phyloP scores from a whole-genome alignment of 2,329 filamentous ascomycete species.

The Trichoderma hamatum region DNA sequence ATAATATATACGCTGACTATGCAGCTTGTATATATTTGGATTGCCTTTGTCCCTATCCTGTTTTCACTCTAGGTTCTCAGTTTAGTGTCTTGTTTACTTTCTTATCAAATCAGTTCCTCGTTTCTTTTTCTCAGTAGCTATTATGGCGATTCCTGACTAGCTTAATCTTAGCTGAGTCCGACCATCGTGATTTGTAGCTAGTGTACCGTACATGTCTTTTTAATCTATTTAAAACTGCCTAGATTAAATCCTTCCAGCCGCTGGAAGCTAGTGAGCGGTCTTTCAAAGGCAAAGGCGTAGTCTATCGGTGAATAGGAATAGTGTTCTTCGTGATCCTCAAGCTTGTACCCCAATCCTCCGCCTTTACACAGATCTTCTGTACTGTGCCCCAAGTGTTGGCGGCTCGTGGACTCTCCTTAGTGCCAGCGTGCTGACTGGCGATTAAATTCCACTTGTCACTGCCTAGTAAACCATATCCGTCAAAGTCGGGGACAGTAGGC shows the following conservation, averaged over 20 bases:
- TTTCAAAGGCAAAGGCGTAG: not conserved
- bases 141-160: too few species aligned
- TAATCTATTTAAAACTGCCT: not conserved
- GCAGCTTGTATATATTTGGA: not conserved
- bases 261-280: not conserved
- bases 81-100: not conserved
- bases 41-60: not conserved
- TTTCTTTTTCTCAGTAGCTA: too few species aligned
- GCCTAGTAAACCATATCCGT: not conserved
- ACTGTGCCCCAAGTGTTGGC: not conserved
- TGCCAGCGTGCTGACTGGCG: not conserved
- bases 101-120: too few species aligned
- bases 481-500: not conserved
- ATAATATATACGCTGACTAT: not conserved
- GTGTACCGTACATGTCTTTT: not conserved
- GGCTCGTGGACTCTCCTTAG: not conserved
- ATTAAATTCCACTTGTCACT: not conserved
- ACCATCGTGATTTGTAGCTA: not conserved
- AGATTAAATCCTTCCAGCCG: not conserved
- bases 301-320: not conserved
- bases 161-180: too few species aligned
- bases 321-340: not conserved
- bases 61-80: not conserved
- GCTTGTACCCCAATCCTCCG: not conserved
- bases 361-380: not conserved